Evolutionary conservation across 345 rosid genomes (phyloP), one percentile per base, ranked within the genome.

Genomic region (Citrus reticulata): DNA sequence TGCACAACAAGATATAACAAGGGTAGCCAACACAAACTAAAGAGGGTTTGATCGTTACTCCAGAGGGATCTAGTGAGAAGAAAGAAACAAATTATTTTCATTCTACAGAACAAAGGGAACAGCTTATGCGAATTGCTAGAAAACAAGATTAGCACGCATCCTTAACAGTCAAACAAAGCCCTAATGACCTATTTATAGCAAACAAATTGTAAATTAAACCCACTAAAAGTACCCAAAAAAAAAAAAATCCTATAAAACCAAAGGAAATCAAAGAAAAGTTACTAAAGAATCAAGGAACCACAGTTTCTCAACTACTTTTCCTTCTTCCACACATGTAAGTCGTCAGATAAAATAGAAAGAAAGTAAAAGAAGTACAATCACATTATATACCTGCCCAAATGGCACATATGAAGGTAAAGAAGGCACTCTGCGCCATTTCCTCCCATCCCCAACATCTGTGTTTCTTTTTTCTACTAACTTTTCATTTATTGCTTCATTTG

Each of bases 351-450:
- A n/a, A 49, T 22, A 54, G 27, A 68, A 74, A 63, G 58, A 25
- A 62, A 70, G 66, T 16, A 70, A 74, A 75, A 32, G 35, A 80
- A 66, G 76, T 16, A 34, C 69, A 54, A 62, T 40, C 81, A 72
- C 39, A 69, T 35, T n/a, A 70, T 63, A 17, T 83, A 93, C 98
- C 98, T 93, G 84, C 64, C 99, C 99, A 88, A 95, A 95, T 59
- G 99, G 99, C 32, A 95, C 92, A 85, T 95, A 95, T 68, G 97
- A 92, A 64, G 98, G 99, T 79, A 95, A 85, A 85, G 86, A 89
- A 60, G 99, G 97, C 79, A 92, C 94, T 75, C 87, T 83, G 35
- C 73, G 82, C 97, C 98, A 94, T 77, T 79, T 86, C 72, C 90
- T 90, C 59, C 83, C 83, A 72, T 83, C 89, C 58, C 84, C 89